phyloP scores from a whole-genome alignment of 192 early-diverging fungal genomes.

The Backusella morwellensis region DNA sequence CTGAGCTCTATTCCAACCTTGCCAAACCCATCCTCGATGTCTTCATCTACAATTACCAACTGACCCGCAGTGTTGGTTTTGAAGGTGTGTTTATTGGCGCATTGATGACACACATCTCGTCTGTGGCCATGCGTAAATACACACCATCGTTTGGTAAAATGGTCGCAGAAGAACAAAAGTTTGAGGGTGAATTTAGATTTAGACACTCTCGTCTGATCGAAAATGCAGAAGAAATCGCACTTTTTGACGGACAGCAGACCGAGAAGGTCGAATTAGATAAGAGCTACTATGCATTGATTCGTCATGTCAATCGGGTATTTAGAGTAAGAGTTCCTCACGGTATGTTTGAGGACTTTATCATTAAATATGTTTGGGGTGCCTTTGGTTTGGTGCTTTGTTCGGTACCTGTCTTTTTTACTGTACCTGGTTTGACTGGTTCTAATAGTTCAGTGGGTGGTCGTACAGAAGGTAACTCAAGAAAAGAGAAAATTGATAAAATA shows the following conservation, averaged over 20 bases:
- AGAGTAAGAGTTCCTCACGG: constrained; percentile 84
- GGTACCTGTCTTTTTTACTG: constrained; percentile 77
- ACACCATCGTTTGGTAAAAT: constrained; percentile 97
- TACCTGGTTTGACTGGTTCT: constrained; percentile 39
- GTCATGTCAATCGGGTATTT: constrained; percentile 86
- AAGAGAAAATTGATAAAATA: no score
- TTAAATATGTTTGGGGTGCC: constrained; percentile 99
- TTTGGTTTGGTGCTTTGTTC: constrained; percentile 84
- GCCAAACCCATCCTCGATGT: constrained; percentile 95
- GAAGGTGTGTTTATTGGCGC: constrained; percentile 82
- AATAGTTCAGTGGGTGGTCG: constrained; percentile 40
- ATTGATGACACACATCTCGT: constrained; percentile 76
- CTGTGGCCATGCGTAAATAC: constrained; percentile 72
- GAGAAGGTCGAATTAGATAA: constrained; percentile 83
- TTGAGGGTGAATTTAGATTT: constrained; percentile 95
- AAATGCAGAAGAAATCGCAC: constrained; percentile 95
- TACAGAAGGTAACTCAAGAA: constrained; percentile 46
- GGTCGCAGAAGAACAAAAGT: constrained; percentile 86
- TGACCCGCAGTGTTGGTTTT: constrained; percentile 78
- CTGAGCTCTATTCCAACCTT: constrained; percentile 90
- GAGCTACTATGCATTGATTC: constrained; percentile 75
- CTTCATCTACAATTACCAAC: constrained; percentile 88
- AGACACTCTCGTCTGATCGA: constrained; percentile 92
- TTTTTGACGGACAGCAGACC: constrained; percentile 80
- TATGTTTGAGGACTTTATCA: constrained; percentile 97